Evolutionary conservation across 768 basidiomycete species (phyloP).

Genomic region (Pleurotus salmoneostramineus): DNA sequence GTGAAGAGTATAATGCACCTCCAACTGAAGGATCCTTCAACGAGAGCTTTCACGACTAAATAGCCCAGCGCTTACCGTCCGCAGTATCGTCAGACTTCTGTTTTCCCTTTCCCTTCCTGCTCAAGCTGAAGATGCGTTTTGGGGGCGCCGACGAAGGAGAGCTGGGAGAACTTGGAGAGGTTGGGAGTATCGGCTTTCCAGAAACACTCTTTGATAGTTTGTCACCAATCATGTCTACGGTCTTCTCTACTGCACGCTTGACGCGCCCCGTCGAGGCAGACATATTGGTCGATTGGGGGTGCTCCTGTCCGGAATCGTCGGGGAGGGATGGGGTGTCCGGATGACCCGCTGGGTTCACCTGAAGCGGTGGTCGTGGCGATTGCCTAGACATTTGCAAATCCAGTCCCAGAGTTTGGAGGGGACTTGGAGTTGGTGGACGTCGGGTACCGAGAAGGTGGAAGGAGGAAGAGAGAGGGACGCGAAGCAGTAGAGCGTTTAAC

Average conservation of each 20-base stretch:
- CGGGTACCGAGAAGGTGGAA: not conserved
- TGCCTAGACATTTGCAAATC: conserved; percentile 18
- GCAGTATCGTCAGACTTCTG: conserved; percentile 25
- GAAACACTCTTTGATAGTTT: conserved; percentile 60
- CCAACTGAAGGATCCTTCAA: conserved; percentile 8
- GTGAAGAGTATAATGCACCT: conserved; percentile 15
- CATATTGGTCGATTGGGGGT: conserved; percentile 11
- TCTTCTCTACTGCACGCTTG: conserved; percentile 47
- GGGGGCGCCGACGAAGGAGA: conserved; percentile 23
- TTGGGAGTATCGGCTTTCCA: conserved; percentile 29
- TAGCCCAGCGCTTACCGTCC: not conserved
- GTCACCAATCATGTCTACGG: conserved; percentile 55
- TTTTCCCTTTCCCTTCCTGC: conserved; percentile 45
- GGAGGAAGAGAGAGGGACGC: not conserved
- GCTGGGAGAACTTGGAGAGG: conserved; percentile 25
- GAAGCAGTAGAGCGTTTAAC: not conserved
- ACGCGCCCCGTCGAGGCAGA: conserved; percentile 40
- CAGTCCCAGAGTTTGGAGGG: conserved; percentile 5
- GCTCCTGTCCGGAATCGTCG: conserved; percentile 22
- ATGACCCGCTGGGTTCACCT: conserved; percentile 21
- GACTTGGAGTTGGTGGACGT: conserved; percentile 6
- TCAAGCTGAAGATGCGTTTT: conserved; percentile 54
- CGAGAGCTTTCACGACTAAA: conserved; percentile 18
- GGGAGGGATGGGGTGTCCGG: conserved; percentile 25
- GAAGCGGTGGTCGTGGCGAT: conserved; percentile 20